Evolutionary conservation across 495 filamentous ascomycete species (phyloP), one percentile per base, ranked within the genome.

Genomic region (Mycothermus thermophilus): DNA sequence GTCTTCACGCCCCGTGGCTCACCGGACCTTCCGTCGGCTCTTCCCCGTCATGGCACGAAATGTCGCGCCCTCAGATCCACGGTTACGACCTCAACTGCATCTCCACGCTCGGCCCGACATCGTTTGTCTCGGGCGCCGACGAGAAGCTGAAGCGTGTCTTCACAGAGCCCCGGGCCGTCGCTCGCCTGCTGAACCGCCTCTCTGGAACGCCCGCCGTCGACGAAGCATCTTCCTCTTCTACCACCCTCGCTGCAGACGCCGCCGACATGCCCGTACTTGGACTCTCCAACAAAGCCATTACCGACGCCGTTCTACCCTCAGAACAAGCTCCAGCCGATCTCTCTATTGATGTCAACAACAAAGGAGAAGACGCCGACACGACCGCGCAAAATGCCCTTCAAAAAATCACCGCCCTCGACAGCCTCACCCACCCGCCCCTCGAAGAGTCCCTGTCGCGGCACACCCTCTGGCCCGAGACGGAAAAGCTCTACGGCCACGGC

Each of bases 401-500:
- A 32, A 56, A 58, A 37, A 58, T 50, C 43, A 67, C 58, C 41
- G 54, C 59, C 3, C 48, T 66, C 22, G n/a, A n/a, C n/a, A 64
- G 60, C 24, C 61, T 75, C 34, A 55, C 68, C 25, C 70, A 80
- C 41, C 92, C 92, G 14, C 87, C 90, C 2, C 61, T 83, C 12
- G 90, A 99, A 53, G 88, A 96, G 46, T 76, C 81, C 37, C 72
- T 99, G 10, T 75, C 83, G 21, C 76, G 90, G 6, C 78, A 93
- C 48, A 93, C 87, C 3, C 69, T 99, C 17, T 99, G 85, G 85
- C 90, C 90, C 0, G 90, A 99, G 44, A 74, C 72, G 26, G 90
- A 96, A 52, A 99, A 99, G 57, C 72, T 99, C 4, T 99, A 99
- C 55, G 90, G 90, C 5, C 90, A 99, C 59, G 90, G 90, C n/a